Base-by-base conservation (phyloP, 108 stramenopile species). In the Conticribra guillardii region DNA sequence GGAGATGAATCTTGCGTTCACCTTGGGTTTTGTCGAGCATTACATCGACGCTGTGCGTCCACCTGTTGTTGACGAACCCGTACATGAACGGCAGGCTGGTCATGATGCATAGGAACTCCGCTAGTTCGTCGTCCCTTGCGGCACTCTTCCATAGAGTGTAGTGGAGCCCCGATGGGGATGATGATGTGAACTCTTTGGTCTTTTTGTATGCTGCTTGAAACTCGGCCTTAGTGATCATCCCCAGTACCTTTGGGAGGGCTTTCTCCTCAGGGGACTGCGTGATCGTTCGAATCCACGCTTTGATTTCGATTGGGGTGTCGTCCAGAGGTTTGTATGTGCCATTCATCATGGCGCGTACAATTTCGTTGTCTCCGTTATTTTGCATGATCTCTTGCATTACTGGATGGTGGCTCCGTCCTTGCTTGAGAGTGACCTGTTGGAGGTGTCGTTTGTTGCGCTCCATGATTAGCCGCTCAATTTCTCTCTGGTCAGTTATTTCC, bases 21-120 rank as follows among this genome's bases (percentile, higher is more conserved):
- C 73, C 73, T 4, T 46, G 33, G 54, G 66, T 74, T 56, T 74
- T 74, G 37, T 74, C 73, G n/a, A n/a, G n/a, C n/a, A n/a, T n/a
- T n/a, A n/a, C n/a, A n/a, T n/a, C n/a, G n/a, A n/a, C n/a, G n/a
- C 8, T 67, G 23, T n/a, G n/a, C n/a, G n/a, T n/a, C n/a, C n/a
- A n/a, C n/a, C n/a, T n/a, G n/a, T n/a, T n/a, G n/a, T n/a, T n/a
- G n/a, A n/a, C n/a, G n/a, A n/a, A n/a, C n/a, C n/a, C n/a, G n/a
- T n/a, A n/a, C n/a, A n/a, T n/a, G n/a, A n/a, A n/a, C n/a, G n/a
- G n/a, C n/a, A n/a, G n/a, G n/a, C n/a, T n/a, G n/a, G n/a, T n/a
- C n/a, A n/a, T n/a, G n/a, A n/a, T n/a, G n/a, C n/a, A n/a, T n/a
- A n/a, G n/a, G n/a, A n/a, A n/a, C n/a, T n/a, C 73, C 59, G 49